Conservation (phyloP, 768 basidiomycete genomes). For the Myochromella boudieri region DNA sequence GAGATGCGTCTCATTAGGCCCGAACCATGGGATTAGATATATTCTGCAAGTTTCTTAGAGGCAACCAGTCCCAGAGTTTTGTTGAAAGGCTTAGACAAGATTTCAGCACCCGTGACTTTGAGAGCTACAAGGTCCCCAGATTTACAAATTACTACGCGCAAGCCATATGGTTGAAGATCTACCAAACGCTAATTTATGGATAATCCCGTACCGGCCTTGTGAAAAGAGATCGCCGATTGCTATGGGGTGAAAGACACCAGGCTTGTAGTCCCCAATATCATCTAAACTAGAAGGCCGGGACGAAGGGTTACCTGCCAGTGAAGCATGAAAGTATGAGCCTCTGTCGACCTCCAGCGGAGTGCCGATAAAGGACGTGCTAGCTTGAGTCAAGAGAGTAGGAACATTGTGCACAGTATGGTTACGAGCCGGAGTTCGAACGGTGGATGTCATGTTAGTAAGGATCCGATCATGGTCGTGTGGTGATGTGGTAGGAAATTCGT, state of each 20-base stretch:
- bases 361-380: too few species aligned
- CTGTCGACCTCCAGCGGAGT: too few species aligned
- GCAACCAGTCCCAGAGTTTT: slow-evolving; percentile 29
- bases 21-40: slow-evolving; percentile 29
- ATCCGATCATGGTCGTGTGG: too few species aligned
- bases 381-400: too few species aligned
- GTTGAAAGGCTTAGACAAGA: slow-evolving; percentile 21
- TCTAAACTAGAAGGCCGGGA: slow-evolving; percentile 24
- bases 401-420: too few species aligned
- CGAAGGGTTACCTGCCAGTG: too few species aligned
- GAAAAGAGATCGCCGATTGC: slow-evolving; percentile 47
- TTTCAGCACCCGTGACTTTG: slow-evolving; percentile 33
- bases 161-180: slow-evolving; percentile 42
- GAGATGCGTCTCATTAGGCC: slow-evolving; percentile 52
- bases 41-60: slow-evolving; percentile 31
- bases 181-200: slow-evolving; percentile 49
- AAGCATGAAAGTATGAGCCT: too few species aligned
- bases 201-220: slow-evolving; percentile 43
- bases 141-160: slow-evolving; percentile 24
- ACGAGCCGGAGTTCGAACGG: too few species aligned
- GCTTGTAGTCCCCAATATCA: slow-evolving; percentile 43
- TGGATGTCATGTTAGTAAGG: too few species aligned
- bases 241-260: slow-evolving; percentile 53
- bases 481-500: too few species aligned
- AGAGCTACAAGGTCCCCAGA: slow-evolving; percentile 27